These are phyloP conservation scores for Coccomyxa subellipsoidea DNA, from an alignment of 163 green algal species.

Conservation along the genomic window DNA sequence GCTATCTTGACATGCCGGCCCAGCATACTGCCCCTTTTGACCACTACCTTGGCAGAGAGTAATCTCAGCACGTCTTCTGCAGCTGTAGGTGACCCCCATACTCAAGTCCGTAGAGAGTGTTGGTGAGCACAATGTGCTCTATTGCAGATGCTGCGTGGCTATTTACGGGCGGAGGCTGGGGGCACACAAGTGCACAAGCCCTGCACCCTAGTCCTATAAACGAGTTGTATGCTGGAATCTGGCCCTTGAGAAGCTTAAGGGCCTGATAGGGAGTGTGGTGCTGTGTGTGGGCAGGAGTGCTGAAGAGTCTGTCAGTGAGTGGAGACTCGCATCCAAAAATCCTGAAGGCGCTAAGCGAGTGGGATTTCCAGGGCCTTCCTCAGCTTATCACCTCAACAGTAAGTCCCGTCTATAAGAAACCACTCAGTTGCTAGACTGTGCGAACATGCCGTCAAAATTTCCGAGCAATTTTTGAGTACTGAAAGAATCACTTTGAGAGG, in stretches of 20 bases:
- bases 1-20: neutral
- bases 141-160: neutral
- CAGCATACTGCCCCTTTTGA: neutral
- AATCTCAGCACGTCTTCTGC: neutral
- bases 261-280: too few species aligned
- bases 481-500: too few species aligned
- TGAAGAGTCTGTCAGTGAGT: neutral
- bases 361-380: neutral
- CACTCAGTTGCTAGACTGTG: neutral
- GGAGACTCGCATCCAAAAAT: neutral
- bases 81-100: neutral
- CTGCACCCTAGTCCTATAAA: neutral
- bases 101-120: neutral
- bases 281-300: neutral
- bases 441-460: too few species aligned
- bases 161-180: neutral
- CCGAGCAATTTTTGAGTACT: too few species aligned
- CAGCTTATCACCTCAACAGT: neutral
- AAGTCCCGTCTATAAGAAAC: neutral
- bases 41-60: neutral
- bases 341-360: neutral
- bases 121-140: neutral
- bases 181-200: neutral
- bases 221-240: neutral
- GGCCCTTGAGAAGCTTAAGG: neutral